Base-by-base conservation (phyloP, 257 asterid species). In the Plantago elongata region DNA sequence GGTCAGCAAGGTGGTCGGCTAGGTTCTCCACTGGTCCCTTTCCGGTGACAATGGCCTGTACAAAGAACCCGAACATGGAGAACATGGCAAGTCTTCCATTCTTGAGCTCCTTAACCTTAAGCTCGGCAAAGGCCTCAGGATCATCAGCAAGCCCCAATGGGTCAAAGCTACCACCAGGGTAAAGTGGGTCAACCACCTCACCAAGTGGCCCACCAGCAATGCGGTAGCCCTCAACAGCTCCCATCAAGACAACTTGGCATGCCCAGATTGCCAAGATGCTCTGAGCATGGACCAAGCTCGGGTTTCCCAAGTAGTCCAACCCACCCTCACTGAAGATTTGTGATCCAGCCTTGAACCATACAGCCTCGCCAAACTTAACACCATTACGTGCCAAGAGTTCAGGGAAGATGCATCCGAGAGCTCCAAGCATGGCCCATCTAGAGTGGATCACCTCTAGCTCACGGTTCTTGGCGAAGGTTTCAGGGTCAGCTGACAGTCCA, bases 381-480 rank as follows among this genome's bases (percentile, higher is more conserved):
- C 59, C 59, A 11, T 29, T 54, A 10, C 59, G 59, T 22, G 59
- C 59, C 59, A 54, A 54, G 29, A 54, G 59, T 37, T 54, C 59
- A 16, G 59, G 59, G 59, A 54, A 54, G 6, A 54, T 43, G 16
- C 59, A 54, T 40, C 59, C 59, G 0, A 54, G 59, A 15, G 59
- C 59, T 54, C 59, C 59, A 54, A 54, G 59, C 59, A 54, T 54
- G 43, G 59, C 59, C 59, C 59, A 54, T 29, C 42, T 27, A 40
- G 59, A 54, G 43, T 54, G 59, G 59, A 54, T 54, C 43, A 54
- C 59, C 17, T 54, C 59, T 5, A 54, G 59, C 42, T 54, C 59
- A 27, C 59, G 59, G 59, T 54, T 54, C 59, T 54, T 54, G 11
- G 59, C 59, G n/a, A 54, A 54, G 1, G 58, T 54, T 38, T 54